These are phyloP conservation scores for Cryptosporidium parvum DNA, from an alignment of 169 alveolate species.

Conservation along the genomic window DNA sequence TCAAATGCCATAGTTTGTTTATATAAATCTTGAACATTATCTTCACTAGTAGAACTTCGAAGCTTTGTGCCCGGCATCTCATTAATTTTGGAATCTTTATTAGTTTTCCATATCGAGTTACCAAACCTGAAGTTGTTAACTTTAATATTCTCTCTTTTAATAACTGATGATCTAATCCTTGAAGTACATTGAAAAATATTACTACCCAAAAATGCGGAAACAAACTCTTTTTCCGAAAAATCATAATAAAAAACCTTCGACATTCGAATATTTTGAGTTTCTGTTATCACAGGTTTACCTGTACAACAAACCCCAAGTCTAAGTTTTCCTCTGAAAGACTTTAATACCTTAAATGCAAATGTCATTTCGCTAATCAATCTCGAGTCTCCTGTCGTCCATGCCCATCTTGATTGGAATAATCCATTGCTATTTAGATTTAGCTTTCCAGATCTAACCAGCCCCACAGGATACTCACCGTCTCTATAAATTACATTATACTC, in stretches of 20 bases:
- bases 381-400: constrained; percentile 75
- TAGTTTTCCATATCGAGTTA: neutral
- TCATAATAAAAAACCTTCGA: constrained; percentile 72
- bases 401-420: constrained; percentile 51
- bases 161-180: constrained; percentile 45
- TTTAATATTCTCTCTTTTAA: constrained; percentile 34
- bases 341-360: constrained; percentile 52
- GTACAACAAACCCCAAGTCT: constrained; percentile 74
- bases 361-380: constrained; percentile 70
- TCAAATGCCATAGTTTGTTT: constrained; percentile 10
- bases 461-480: constrained; percentile 68
- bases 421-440: neutral
- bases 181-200: constrained; percentile 73
- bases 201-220: constrained; percentile 72
- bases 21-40: neutral
- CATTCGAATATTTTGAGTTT: constrained; percentile 63
- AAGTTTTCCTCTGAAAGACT: constrained; percentile 55
- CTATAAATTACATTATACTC: constrained; percentile 61
- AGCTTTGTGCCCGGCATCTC: neutral
- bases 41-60: neutral
- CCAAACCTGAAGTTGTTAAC: constrained; percentile 7
- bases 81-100: neutral
- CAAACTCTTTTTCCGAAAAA: constrained; percentile 55
- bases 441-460: constrained; percentile 26
- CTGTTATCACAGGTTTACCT: constrained; percentile 64